phyloP scores from a whole-genome alignment of 257 asterid genomes.

The Rubia yunnanensis region DNA sequence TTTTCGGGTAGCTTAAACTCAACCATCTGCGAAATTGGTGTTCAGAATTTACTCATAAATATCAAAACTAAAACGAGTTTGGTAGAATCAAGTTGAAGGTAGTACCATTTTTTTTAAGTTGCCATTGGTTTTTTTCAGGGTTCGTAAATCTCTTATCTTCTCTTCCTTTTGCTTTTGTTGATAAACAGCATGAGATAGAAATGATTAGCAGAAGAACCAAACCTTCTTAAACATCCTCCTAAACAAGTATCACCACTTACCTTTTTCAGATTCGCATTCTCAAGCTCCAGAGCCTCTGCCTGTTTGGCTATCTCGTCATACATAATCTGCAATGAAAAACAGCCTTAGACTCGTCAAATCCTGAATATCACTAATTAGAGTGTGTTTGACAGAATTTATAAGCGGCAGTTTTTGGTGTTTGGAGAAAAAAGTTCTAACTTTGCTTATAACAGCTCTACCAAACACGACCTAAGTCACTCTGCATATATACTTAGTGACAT shows the following conservation, averaged over 20 bases:
- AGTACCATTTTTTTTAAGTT: neutral
- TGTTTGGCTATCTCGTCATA: constrained; percentile 33
- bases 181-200: neutral
- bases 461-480: no score
- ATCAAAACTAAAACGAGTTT: neutral
- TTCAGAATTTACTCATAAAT: neutral
- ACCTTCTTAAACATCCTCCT: no score
- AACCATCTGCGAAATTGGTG: constrained; percentile 27
- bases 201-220: no score
- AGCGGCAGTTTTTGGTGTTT: no score
- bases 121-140: neutral
- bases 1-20: neutral
- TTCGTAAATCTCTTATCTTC: neutral
- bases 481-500: no score
- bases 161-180: neutral
- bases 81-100: neutral
- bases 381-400: no score
- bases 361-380: no score
- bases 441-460: no score
- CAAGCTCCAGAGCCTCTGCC: constrained; percentile 34
- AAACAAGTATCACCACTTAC: constrained; percentile 21
- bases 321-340: constrained; percentile 26
- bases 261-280: constrained; percentile 50
- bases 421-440: no score
- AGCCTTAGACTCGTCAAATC: no score